These are phyloP conservation scores for Paraphoma sp. DNA, from an alignment of 2,329 filamentous ascomycete genomes.

Conservation along the genomic window DNA sequence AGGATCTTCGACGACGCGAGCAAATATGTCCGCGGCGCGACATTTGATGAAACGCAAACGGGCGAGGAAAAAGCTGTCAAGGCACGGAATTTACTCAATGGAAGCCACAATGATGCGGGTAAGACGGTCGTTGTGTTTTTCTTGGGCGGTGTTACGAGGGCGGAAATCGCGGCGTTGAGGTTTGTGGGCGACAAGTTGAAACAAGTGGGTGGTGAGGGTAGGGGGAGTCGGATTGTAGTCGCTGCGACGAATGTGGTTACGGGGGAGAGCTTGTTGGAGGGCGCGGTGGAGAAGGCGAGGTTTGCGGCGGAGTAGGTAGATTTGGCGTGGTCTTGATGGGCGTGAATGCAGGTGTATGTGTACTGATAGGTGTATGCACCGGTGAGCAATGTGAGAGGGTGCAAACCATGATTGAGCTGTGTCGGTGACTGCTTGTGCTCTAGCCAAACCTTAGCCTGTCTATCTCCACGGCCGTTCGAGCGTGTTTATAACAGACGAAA, in stretches of 20 bases:
- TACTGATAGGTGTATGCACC: background rate
- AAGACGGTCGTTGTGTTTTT: constrained; percentile 98
- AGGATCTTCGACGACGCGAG: constrained; percentile 91
- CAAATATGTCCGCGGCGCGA: constrained; percentile 84
- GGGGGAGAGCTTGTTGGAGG: constrained; percentile 87
- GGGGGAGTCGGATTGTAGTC: constrained; percentile 82
- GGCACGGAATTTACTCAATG: constrained; percentile 81
- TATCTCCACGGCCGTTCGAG: background rate
- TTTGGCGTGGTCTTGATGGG: background rate
- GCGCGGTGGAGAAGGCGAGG: constrained; percentile 73
- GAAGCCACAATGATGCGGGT: constrained; percentile 58
- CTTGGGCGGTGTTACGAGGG: constrained; percentile 94
- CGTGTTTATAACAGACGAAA: no score
- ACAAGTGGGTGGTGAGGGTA: constrained; percentile 71
- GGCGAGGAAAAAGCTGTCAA: constrained; percentile 92
- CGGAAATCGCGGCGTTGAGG: constrained; percentile 90
- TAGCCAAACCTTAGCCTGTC: background rate
- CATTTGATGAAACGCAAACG: constrained; percentile 90
- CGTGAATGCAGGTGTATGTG: background rate
- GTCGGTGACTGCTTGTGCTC: no score
- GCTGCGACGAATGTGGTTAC: constrained; percentile 91
- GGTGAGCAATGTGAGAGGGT: no score
- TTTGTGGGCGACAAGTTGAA: constrained; percentile 79
- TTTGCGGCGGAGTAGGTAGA: constrained; percentile 28
- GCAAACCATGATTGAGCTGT: no score